phyloP scores from a whole-genome alignment of 2,329 filamentous ascomycete species.

The Cercospora brassicicola region DNA sequence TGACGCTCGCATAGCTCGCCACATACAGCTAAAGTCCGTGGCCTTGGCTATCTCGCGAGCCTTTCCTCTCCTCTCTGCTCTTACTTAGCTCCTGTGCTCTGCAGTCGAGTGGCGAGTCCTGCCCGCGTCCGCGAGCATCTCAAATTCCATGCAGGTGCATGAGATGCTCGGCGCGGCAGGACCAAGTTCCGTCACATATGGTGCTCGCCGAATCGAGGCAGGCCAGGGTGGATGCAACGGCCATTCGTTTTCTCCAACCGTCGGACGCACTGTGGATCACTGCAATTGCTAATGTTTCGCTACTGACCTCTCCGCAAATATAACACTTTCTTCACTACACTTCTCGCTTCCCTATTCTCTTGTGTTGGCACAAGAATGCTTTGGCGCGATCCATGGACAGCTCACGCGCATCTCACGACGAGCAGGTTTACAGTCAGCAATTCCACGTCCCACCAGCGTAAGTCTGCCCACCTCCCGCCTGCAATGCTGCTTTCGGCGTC shows the following conservation, averaged over 20 bases:
- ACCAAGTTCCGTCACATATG: background rate
- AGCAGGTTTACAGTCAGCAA: background rate
- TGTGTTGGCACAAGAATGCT: background rate
- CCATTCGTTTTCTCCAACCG: background rate
- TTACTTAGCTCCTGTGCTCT: background rate
- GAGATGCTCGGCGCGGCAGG: background rate
- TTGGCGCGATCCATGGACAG: background rate
- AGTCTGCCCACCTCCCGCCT: background rate
- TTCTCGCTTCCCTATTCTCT: background rate
- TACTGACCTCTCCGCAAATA: background rate
- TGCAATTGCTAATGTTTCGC: background rate
- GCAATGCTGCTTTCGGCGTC: no score
- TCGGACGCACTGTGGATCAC: slow-evolving; percentile 9
- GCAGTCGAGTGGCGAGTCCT: background rate
- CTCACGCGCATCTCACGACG: background rate
- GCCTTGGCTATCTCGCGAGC: background rate
- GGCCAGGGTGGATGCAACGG: slow-evolving; percentile 2
- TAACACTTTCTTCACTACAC: background rate
- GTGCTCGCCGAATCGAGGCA: background rate
- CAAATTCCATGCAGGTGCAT: background rate
- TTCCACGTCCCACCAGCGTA: background rate
- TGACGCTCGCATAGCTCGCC: background rate
- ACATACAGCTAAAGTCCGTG: background rate
- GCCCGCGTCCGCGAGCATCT: background rate
- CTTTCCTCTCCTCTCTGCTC: background rate